Conservation (phyloP, 2,329 filamentous ascomycete species). For the Alternaria solani region DNA sequence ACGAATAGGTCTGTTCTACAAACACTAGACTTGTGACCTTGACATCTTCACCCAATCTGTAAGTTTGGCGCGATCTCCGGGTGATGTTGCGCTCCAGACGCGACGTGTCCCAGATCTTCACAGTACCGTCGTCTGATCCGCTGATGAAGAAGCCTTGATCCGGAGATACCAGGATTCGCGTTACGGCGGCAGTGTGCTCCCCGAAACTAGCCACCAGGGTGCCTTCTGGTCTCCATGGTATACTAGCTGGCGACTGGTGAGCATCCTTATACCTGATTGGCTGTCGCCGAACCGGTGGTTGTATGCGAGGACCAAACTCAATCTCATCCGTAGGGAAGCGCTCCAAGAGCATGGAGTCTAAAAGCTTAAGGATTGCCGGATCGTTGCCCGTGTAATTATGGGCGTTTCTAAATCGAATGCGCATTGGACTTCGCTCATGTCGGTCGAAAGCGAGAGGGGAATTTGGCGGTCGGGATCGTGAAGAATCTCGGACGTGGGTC, state of each 20-base stretch:
- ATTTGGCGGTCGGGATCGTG: slow-evolving; percentile 37
- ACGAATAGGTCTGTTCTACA: slow-evolving; percentile 91
- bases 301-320: slow-evolving; percentile 81
- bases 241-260: slow-evolving; percentile 58
- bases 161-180: slow-evolving; percentile 80
- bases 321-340: slow-evolving; percentile 67
- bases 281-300: slow-evolving; percentile 66
- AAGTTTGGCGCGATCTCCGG: slow-evolving; percentile 84
- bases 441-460: slow-evolving; percentile 45
- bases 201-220: slow-evolving; percentile 86
- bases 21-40: slow-evolving; percentile 86
- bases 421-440: slow-evolving; percentile 42
- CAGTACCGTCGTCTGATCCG: slow-evolving; percentile 86
- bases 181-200: slow-evolving; percentile 85
- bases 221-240: slow-evolving; percentile 83
- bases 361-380: slow-evolving; percentile 66
- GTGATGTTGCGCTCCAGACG: slow-evolving; percentile 91
- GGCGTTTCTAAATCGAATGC: slow-evolving; percentile 65
- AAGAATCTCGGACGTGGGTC: slow-evolving; percentile 49
- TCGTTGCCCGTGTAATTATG: slow-evolving; percentile 88
- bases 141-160: slow-evolving; percentile 97
- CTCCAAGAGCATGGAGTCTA: slow-evolving; percentile 83
- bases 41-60: slow-evolving; percentile 74
- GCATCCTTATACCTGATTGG: slow-evolving; percentile 64
- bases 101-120: slow-evolving; percentile 92